Evolutionary conservation across 1,284 basidiomycete genomes (phyloP).

Genomic region (Xanthoconium separans): DNA sequence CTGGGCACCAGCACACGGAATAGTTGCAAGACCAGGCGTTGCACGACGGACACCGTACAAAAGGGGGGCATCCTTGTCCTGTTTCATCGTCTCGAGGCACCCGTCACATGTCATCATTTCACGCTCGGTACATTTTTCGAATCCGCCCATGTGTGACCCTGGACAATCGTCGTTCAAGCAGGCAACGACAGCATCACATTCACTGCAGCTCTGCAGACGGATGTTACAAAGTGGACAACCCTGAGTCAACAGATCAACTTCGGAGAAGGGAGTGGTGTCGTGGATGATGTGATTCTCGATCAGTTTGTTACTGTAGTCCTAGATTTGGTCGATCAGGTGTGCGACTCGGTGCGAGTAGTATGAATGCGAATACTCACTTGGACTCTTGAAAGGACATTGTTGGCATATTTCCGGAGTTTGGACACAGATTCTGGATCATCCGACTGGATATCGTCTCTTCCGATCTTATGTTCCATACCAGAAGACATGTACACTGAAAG

Average conservation of each 20-base stretch:
- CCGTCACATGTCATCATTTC: neutral
- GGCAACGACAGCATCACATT: neutral
- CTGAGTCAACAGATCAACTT: neutral
- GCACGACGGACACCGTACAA: constrained; percentile 1
- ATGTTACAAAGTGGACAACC: neutral
- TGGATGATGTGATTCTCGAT: neutral
- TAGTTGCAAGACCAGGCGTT: neutral
- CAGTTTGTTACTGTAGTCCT: no score
- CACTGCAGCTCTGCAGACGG: neutral
- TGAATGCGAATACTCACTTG: no score
- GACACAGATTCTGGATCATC: no score
- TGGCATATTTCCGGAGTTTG: neutral
- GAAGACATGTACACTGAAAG: neutral
- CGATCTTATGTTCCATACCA: neutral
- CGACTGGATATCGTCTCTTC: no score
- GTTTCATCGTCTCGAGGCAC: neutral
- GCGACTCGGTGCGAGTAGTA: no score
- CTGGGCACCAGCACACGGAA: neutral
- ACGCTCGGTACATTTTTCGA: neutral
- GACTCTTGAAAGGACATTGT: neutral
- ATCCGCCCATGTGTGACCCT: neutral
- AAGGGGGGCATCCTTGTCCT: neutral
- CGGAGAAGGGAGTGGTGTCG: neutral
- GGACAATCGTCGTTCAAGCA: neutral
- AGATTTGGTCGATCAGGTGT: no score